Conservation (phyloP, 768 basidiomycete genomes). For the Chlorophyllum brunneum region DNA sequence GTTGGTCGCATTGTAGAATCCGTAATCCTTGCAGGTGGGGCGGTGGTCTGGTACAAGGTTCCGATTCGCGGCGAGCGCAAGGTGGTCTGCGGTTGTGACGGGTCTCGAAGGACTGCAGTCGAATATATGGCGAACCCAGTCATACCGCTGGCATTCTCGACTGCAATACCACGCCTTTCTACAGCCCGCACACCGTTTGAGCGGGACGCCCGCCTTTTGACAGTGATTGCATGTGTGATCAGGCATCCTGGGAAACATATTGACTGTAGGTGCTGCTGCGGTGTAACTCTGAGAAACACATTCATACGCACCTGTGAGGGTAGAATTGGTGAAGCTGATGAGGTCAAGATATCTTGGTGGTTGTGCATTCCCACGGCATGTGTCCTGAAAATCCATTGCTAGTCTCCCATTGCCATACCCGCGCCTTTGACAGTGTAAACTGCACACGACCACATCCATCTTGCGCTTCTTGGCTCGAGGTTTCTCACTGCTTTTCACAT, state of each 20-base stretch:
- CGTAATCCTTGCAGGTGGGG: conserved; percentile 32
- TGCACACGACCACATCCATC: no score
- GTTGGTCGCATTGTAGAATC: conserved; percentile 24
- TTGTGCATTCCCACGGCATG: no score
- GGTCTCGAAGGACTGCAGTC: conserved; percentile 22
- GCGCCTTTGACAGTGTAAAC: no score
- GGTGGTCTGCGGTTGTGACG: conserved; percentile 29
- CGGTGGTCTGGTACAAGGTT: conserved; percentile 26
- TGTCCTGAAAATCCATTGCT: no score
- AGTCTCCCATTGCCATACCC: no score
- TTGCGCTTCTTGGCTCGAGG: no score
- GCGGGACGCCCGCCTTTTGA: background rate
- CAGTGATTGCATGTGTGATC: background rate
- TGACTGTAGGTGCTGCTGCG: no score
- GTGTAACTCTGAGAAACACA: background rate
- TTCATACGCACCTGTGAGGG: background rate
- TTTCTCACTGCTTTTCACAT: no score
- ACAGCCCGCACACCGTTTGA: conserved; percentile 20
- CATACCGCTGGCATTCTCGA: conserved; percentile 22
- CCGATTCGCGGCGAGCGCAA: conserved; percentile 24
- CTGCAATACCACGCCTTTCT: conserved; percentile 30
- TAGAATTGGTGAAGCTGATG: no score
- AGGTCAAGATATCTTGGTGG: no score
- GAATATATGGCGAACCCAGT: conserved; percentile 31
- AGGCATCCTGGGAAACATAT: background rate